A percentile compares a stretch with the other conserved stretches of the same genome.
Conservation (phyloP, 371 early-diverging fungal genomes). For the Lichtheimia ornata region DNA sequence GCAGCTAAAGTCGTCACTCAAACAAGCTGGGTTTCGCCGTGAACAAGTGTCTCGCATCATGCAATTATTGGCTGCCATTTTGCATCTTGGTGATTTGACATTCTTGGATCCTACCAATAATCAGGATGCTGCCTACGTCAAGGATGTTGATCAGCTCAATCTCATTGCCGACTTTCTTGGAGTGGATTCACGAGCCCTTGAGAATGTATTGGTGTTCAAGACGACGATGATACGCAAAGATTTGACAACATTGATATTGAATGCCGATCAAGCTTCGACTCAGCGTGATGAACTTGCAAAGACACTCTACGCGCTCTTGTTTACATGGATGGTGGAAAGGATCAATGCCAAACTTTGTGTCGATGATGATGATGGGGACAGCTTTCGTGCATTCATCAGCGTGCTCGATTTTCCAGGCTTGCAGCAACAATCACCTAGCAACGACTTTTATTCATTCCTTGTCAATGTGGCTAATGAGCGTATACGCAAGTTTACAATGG, state of each 20-base stretch:
- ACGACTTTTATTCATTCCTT: conserved; percentile 73
- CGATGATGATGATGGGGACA: conserved; percentile 58
- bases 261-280: conserved; percentile 66
- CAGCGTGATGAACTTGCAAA: conserved; percentile 84
- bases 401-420: conserved; percentile 72
- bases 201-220: conserved; percentile 84
- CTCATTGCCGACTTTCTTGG: conserved; percentile 86
- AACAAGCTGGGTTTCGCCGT: conserved; percentile 77
- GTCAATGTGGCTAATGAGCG: conserved; percentile 85
- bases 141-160: conserved; percentile 72
- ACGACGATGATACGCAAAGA: conserved; percentile 78
- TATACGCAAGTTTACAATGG: conserved; percentile 47
- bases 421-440: conserved; percentile 10
- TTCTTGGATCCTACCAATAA: conserved; percentile 64
- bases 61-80: conserved; percentile 84
- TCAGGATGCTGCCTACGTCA: conserved; percentile 74
- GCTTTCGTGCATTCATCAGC: conserved; percentile 58
- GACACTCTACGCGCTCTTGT: conserved; percentile 78
- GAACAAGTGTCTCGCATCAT: conserved; percentile 81
- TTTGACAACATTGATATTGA: conserved; percentile 83
- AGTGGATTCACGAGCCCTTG: conserved; percentile 76
- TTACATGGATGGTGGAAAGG: conserved; percentile 89
- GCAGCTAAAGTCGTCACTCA: conserved; percentile 75
- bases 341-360: conserved; percentile 77
- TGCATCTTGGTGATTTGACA: conserved; percentile 88